phyloP scores from a whole-genome alignment of 371 early-diverging fungal genomes.

The Mucor circinelloides region DNA sequence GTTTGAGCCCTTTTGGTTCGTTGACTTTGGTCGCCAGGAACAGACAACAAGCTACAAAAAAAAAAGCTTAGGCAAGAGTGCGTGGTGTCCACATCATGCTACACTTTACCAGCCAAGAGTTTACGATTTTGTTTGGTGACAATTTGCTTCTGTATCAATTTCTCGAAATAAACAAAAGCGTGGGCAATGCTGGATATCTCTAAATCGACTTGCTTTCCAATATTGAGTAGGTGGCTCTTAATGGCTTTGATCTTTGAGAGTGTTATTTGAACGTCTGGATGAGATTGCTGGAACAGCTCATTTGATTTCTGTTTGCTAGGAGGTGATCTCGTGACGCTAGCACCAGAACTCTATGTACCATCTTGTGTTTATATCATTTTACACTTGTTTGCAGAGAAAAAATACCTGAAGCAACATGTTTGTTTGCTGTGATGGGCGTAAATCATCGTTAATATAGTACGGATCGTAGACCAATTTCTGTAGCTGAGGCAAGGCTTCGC shows the following conservation, averaged over 20 bases:
- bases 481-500: not conserved
- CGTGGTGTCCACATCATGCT: constrained; percentile 29
- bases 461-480: not conserved
- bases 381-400: not conserved
- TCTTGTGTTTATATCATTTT: not conserved
- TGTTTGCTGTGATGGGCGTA: not conserved
- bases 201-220: constrained; percentile 55
- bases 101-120: constrained; percentile 5
- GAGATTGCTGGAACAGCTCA: constrained; percentile 69
- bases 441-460: constrained; percentile 2
- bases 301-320: constrained; percentile 57
- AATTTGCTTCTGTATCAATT: constrained; percentile 70
- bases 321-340: not conserved
- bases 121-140: constrained; percentile 7
- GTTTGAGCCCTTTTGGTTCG: constrained; percentile 71
- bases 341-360: not conserved
- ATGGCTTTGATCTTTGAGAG: constrained; percentile 76
- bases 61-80: constrained; percentile 21
- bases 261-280: constrained; percentile 72
- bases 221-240: constrained; percentile 63
- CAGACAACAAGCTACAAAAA: constrained; percentile 80
- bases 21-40: constrained; percentile 84
- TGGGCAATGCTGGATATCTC: constrained; percentile 91
- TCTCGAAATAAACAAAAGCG: constrained; percentile 92
- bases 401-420: not conserved